phyloP scores from a whole-genome alignment of 345 rosid species.

The Arabidopsis thaliana region DNA sequence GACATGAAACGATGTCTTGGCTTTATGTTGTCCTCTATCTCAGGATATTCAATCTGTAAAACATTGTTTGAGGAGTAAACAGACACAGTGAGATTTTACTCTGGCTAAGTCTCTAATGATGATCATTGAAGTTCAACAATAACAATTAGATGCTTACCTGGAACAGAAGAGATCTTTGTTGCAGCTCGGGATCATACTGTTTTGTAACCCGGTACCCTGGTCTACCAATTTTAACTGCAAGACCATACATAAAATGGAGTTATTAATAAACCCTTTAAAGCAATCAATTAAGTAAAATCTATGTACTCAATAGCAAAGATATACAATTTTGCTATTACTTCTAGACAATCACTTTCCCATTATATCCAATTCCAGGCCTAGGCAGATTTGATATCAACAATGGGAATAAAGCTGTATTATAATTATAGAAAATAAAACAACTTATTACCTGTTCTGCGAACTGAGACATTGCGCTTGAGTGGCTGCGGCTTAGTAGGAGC shows the following conservation, averaged over 20 bases:
- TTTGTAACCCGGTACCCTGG: conserved; percentile 96
- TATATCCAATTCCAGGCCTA: background rate
- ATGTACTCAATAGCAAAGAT: conserved; percentile 8
- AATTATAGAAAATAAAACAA: background rate
- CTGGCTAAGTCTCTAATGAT: conserved; percentile 6
- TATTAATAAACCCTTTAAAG: background rate
- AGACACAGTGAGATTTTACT: background rate
- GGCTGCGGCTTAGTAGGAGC: conserved; percentile 95
- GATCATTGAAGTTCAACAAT: background rate
- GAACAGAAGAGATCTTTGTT: conserved; percentile 93
- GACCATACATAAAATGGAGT: conserved; percentile 6
- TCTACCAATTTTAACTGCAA: conserved; percentile 93
- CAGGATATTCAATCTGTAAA: conserved; percentile 92
- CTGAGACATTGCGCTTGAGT: conserved; percentile 81
- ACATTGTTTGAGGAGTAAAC: background rate
- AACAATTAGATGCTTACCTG: conserved; percentile 56
- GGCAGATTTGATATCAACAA: background rate
- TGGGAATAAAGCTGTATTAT: background rate
- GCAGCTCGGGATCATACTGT: conserved; percentile 90
- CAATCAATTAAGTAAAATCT: background rate
- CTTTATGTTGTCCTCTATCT: conserved; percentile 85
- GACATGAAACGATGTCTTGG: conserved; percentile 98
- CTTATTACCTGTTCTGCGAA: conserved; percentile 67
- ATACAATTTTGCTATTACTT: conserved; percentile 12
- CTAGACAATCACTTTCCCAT: conserved; percentile 3